A percentile compares a stretch with the other conserved stretches of the same genome.
Evolutionary conservation across 208 protist species (phyloP).

Genomic region (Crithidia acanthocephali): DNA sequence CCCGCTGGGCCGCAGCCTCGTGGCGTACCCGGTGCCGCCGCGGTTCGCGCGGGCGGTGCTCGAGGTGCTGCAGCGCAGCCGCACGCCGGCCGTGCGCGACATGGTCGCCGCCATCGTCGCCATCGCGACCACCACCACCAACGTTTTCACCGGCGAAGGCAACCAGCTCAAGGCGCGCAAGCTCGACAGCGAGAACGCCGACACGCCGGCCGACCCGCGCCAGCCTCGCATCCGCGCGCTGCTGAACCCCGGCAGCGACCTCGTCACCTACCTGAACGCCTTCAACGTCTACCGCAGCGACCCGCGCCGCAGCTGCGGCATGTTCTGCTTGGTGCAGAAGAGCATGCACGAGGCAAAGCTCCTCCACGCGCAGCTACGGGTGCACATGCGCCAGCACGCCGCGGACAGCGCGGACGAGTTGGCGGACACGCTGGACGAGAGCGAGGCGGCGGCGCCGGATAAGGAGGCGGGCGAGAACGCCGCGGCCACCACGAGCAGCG

Average conservation of each 20-base stretch:
- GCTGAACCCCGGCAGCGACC: conserved; percentile 84
- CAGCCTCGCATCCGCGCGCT: conserved; percentile 54
- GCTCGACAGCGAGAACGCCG: conserved; percentile 35
- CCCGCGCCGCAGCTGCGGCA: conserved; percentile 38
- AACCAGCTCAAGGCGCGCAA: conserved; percentile 76
- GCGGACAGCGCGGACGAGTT: conserved; percentile 42
- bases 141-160: conserved; percentile 85
- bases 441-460: conserved; percentile 38
- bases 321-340: conserved; percentile 87
- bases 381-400: conserved; percentile 32
- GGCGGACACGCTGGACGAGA: conserved; percentile 66
- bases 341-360: conserved; percentile 78
- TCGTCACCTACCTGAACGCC: conserved; percentile 81
- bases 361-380: conserved; percentile 70
- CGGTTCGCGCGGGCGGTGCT: conserved; percentile 80
- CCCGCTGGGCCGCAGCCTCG: conserved; percentile 57
- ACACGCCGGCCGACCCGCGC: conserved; percentile 42
- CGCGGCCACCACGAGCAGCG: background rate
- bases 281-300: conserved; percentile 67
- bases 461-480: conserved; percentile 26
- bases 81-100: conserved; percentile 21
- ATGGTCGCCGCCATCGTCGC: conserved; percentile 69
- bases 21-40: conserved; percentile 85
- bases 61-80: conserved; percentile 48
- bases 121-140: conserved; percentile 76